These are phyloP conservation scores for Echium plantagineum DNA, from an alignment of 257 asterid genomes.

Conservation along the genomic window DNA sequence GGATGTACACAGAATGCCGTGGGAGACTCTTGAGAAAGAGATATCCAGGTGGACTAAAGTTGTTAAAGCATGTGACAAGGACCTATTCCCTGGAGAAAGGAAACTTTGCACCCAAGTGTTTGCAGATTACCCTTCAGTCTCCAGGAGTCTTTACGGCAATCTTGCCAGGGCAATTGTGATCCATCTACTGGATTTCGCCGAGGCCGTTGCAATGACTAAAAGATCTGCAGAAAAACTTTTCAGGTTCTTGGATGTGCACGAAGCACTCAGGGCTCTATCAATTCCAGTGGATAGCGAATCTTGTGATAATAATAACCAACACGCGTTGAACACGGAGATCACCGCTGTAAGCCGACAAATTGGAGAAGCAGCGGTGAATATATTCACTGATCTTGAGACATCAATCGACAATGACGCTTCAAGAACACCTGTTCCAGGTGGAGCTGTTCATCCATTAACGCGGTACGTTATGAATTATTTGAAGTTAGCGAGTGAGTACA, in stretches of 20 bases:
- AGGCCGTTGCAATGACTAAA: slow-evolving; percentile 57
- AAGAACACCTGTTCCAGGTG: slow-evolving; percentile 63
- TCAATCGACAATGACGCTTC: slow-evolving; percentile 54
- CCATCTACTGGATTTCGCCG: slow-evolving; percentile 73
- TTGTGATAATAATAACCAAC: slow-evolving; percentile 16
- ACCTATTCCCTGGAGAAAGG: slow-evolving; percentile 46
- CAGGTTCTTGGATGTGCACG: slow-evolving; percentile 64
- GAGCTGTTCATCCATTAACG: slow-evolving; percentile 85
- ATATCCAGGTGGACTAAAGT: slow-evolving; percentile 56
- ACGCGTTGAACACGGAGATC: slow-evolving; percentile 37
- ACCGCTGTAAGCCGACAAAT: slow-evolving; percentile 34
- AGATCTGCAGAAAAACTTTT: slow-evolving; percentile 72
- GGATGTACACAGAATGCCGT: slow-evolving; percentile 47
- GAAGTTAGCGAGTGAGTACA: slow-evolving; percentile 62
- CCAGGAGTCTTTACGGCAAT: slow-evolving; percentile 28
- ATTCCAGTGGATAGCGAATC: slow-evolving; percentile 30
- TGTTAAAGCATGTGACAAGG: slow-evolving; percentile 33
- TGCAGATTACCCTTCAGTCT: slow-evolving; percentile 23
- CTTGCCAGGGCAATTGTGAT: slow-evolving; percentile 50
- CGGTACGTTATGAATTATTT: slow-evolving; percentile 82
- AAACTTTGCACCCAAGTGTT: slow-evolving; percentile 44
- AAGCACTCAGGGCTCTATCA: slow-evolving; percentile 35
- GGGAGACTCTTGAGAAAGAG: slow-evolving; percentile 63
- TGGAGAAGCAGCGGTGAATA: slow-evolving; percentile 51
- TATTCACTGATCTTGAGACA: slow-evolving; percentile 55